Evolutionary conservation across 306 rosid genomes (phyloP).

Genomic region (Cicer cuneatum): DNA sequence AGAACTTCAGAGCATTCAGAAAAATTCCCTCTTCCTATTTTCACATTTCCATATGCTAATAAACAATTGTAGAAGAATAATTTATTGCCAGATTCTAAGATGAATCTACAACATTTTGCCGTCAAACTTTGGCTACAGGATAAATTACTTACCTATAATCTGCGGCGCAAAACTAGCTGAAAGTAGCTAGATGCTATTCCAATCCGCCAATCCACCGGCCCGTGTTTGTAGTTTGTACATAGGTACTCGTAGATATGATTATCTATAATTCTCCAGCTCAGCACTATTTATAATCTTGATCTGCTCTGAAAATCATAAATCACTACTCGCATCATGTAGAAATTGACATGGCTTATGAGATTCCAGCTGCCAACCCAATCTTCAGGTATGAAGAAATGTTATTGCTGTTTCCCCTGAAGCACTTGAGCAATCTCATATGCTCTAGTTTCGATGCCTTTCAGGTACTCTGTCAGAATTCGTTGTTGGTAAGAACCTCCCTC

Average conservation of each 20-base stretch:
- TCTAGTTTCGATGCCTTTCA: slow-evolving; percentile 83
- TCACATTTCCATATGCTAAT: slow-evolving; percentile 16
- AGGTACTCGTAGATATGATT: slow-evolving; percentile 36
- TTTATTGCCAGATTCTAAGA: slow-evolving; percentile 36
- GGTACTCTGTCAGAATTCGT: slow-evolving; percentile 74
- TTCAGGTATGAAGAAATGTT: slow-evolving; percentile 37
- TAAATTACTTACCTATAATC: slow-evolving; percentile 17
- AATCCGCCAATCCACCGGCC: slow-evolving; percentile 9
- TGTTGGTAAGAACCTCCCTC: slow-evolving; percentile 98
- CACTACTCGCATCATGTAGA: slow-evolving; percentile 44
- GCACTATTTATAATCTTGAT: slow-evolving; percentile 26
- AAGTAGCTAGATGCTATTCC: slow-evolving; percentile 30
- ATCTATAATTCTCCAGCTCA: slow-evolving; percentile 35
- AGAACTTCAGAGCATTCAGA: background rate
- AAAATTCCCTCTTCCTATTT: background rate
- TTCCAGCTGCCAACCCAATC: slow-evolving; percentile 3
- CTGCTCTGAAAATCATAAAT: slow-evolving; percentile 11
- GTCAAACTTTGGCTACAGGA: slow-evolving; percentile 14
- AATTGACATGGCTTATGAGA: slow-evolving; percentile 27
- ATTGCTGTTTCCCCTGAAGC: slow-evolving; percentile 63
- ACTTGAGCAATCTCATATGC: slow-evolving; percentile 69
- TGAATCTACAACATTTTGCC: slow-evolving; percentile 22
- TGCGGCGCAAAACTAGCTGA: slow-evolving; percentile 11
- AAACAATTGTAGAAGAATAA: slow-evolving; percentile 13
- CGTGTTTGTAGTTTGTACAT: background rate